Percentiles rank a stretch among this genome's conserved stretches.
Evolutionary conservation across 2,329 filamentous ascomycete genomes (phyloP).

Genomic region (Neonectria punicea): DNA sequence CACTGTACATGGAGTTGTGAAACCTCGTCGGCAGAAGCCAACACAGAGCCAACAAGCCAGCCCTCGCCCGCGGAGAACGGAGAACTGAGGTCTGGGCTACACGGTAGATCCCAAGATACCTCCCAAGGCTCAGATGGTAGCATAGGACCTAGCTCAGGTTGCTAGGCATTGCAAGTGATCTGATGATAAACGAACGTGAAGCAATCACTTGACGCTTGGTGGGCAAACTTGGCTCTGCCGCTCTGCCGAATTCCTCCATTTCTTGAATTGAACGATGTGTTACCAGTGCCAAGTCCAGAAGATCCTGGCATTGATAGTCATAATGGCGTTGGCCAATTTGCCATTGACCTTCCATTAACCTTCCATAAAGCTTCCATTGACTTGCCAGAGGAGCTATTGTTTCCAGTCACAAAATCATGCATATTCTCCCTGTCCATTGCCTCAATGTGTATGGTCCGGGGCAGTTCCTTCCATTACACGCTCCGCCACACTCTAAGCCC

Average conservation of each 20-base stretch:
- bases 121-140: not conserved
- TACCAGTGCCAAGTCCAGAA: not conserved
- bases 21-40: constrained; percentile 1
- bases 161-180: not conserved
- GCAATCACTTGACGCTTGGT: not conserved
- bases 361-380: not conserved
- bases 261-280: not conserved
- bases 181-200: not conserved
- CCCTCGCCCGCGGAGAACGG: not conserved
- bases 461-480: not conserved
- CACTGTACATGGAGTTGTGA: not conserved
- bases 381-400: not conserved
- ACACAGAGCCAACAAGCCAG: not conserved
- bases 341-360: not conserved
- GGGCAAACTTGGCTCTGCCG: not conserved
- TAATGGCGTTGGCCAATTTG: not conserved
- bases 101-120: not conserved
- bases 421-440: too few relatives aligned
- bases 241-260: not conserved
- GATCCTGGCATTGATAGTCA: not conserved
- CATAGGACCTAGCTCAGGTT: not conserved
- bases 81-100: not conserved
- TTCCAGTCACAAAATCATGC: not conserved
- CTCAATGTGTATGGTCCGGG: not conserved
- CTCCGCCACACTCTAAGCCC: not conserved